Evolutionary conservation across 495 filamentous ascomycete genomes (phyloP), one percentile per base, ranked within the genome.

Genomic region (Annulohypoxylon moriforme): DNA sequence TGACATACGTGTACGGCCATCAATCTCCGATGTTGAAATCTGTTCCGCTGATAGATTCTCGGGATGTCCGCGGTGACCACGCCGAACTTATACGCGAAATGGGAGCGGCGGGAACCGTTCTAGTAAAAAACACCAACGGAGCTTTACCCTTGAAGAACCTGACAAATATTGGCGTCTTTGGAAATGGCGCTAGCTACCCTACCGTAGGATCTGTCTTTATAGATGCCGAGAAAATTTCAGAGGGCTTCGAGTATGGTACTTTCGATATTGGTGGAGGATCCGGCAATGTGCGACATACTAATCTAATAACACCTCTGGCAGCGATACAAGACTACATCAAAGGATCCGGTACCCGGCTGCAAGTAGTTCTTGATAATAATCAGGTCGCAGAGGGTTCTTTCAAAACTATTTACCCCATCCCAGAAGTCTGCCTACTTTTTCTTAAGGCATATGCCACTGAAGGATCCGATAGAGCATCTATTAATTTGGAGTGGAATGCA

Each of bases 371-470:
- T 13, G 34, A 38, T 10, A 38, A 38, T 38, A 13, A 38, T 2
- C 8, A 38, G 34, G 8, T 38, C 3, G 34, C 34, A 11, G 77
- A 40, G 59, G 53, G 71, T 34, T 74, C 60, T 72, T 86, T 36
- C 76, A 80, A 71, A 58, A 78, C 25, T 70, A 75, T 72, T 67
- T 77, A 65, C 42, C 8, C 63, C 2, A 60, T 68, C 4, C 69
- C 76, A 11, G 89, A 92, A 67, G 80, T 91, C 7, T 88, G 86
- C 72, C 67, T 85, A 1, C 82, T 89, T 0, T 85, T 89, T 55
- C 80, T 84, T 58, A 89, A 86, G 50, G 76, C 76, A 1, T 84
- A 80, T 52, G 79, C 85, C 1, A 79, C 81, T 0, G 87, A 90
- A 62, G 81, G 64, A 8, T 49, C 52, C 16, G 79, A 81, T 62